These are phyloP conservation scores for Codiaeum variegatum DNA, from an alignment of 441 rosid genomes.

Conservation along the genomic window DNA sequence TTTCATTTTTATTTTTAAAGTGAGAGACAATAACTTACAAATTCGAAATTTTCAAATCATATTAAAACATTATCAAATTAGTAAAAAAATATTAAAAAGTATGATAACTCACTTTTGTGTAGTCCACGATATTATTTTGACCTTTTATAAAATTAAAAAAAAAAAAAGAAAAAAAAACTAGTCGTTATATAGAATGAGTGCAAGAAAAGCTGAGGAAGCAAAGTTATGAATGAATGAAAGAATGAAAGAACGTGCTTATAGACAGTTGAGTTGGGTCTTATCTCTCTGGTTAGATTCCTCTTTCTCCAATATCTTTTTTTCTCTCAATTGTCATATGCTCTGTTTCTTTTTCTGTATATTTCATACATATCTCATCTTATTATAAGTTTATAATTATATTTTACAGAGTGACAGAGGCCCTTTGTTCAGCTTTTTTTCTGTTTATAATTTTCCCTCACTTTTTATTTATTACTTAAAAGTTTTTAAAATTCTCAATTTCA, in stretches of 20 bases:
- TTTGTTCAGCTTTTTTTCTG: neutral
- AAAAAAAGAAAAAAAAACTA: too few relatives aligned
- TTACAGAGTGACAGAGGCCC: neutral
- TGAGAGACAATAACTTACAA: too few relatives aligned
- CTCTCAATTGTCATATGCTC: neutral
- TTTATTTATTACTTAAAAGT: neutral
- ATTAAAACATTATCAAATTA: too few relatives aligned
- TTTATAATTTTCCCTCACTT: neutral
- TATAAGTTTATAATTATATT: too few relatives aligned
- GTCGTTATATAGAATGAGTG: neutral
- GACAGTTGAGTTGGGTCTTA: neutral
- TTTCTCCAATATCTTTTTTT: neutral
- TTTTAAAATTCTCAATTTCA: neutral
- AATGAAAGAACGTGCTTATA: constrained; percentile 7
- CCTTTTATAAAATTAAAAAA: too few relatives aligned
- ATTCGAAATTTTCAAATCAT: too few relatives aligned
- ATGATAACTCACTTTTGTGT: too few relatives aligned
- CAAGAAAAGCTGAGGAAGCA: neutral
- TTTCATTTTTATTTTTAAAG: too few relatives aligned
- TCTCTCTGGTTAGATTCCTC: constrained; percentile 12
- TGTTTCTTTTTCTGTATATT: too few relatives aligned
- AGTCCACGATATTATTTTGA: too few relatives aligned
- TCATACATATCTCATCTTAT: too few relatives aligned
- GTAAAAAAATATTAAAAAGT: too few relatives aligned
- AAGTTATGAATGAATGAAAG: neutral